Conservation (phyloP, 2,329 filamentous ascomycete genomes). For the Trichoderma lentiforme region DNA sequence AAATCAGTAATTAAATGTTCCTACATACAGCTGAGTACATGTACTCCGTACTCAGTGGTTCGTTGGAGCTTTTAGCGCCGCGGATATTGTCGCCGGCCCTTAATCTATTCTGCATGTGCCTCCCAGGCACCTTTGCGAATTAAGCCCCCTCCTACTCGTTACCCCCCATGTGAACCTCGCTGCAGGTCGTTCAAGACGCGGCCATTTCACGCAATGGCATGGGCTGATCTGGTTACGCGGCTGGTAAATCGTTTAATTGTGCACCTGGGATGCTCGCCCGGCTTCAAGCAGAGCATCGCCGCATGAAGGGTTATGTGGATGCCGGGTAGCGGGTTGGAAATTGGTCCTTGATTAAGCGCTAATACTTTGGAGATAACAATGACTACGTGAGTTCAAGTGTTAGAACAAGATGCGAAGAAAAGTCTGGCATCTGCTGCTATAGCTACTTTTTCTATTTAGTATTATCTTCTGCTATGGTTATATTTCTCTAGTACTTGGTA, state of each 20-base stretch:
- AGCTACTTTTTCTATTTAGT: too few relatives aligned
- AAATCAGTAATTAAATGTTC: background rate
- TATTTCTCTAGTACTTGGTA: too few relatives aligned
- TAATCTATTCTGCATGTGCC: background rate
- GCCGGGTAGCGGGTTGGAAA: background rate
- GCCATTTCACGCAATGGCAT: slow-evolving; percentile 1
- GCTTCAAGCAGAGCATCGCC: background rate
- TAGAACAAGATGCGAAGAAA: background rate
- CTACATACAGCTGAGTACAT: background rate
- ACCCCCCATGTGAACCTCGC: background rate
- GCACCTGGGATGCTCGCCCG: background rate
- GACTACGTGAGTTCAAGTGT: background rate
- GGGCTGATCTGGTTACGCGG: background rate
- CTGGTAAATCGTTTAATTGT: background rate
- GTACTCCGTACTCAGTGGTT: background rate
- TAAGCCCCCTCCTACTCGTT: background rate
- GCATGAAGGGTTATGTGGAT: background rate
- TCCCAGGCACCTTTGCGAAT: background rate
- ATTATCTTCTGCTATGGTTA: too few relatives aligned
- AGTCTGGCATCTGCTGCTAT: background rate
- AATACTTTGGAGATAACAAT: background rate
- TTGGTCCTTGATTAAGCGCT: background rate
- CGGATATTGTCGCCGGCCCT: background rate
- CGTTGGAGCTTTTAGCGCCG: background rate
- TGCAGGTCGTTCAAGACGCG: background rate